Conservation (phyloP, 208 protist genomes). For the Acanthamoeba royreba region DNA sequence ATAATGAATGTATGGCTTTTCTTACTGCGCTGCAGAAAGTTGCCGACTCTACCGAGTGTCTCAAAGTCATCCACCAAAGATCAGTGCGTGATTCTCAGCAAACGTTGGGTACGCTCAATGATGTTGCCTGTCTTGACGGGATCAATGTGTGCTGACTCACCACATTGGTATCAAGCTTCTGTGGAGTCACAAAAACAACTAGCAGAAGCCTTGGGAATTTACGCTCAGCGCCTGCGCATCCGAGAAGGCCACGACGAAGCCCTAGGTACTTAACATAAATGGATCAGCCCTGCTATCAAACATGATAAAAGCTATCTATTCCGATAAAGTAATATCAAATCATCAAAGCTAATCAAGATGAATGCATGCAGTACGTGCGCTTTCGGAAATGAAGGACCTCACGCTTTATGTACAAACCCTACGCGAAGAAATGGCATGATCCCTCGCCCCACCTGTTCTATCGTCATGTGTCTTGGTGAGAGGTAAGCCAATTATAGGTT, state of each 20-base stretch:
- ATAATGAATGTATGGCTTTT: neutral
- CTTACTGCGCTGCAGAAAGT: neutral
- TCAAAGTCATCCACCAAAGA: neutral
- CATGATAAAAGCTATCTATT: neutral
- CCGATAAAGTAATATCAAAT: neutral
- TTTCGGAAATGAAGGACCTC: neutral
- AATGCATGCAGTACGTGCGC: neutral
- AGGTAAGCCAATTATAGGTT: neutral
- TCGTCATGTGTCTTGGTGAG: neutral
- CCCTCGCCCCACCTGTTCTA: neutral
- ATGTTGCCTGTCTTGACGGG: neutral
- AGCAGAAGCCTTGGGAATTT: neutral
- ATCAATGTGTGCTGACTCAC: neutral
- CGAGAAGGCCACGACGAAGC: neutral
- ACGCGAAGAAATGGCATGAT: neutral
- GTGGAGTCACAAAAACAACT: constrained; percentile 2
- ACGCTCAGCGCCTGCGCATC: neutral
- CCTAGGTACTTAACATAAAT: neutral
- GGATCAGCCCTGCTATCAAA: neutral
- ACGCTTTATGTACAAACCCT: neutral
- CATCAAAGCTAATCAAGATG: neutral
- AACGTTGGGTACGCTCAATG: neutral
- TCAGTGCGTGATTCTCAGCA: neutral
- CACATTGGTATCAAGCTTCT: neutral
- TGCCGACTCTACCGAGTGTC: neutral